Base-by-base conservation (phyloP, 139 green algal species). In the Chlamydomonas incerta region DNA sequence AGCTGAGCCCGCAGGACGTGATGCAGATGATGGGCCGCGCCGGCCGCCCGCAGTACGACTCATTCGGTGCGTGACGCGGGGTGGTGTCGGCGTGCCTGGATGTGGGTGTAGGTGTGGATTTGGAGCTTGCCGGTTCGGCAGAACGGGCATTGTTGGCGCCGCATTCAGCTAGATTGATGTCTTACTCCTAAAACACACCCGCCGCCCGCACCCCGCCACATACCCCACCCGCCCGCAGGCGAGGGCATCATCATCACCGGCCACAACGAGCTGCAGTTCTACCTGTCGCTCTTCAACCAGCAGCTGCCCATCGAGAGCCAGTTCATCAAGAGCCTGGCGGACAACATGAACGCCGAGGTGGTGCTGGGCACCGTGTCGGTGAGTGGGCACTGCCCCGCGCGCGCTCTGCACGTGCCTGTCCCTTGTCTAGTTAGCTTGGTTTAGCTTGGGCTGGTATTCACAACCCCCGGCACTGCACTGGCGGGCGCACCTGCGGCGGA, bases 1-100 rank as follows among this genome's bases (percentile, higher is more conserved):
- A 99, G 92, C 93, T 99, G 70, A 94, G 87, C 66, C 94, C 95
- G 13, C 94, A 98, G 93, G 97, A 99, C 89, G 94, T 99, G 55
- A 99, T 99, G 97, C 97, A 99, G 93, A 99, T 99, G 97, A 95
- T 99, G 91, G 97, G 97, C 23, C 94, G 97, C 37, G 97, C 97
- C 17, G 97, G 97, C 10, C 93, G 97, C 1, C 97, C 97, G 21
- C 97, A 99, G 94, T 99, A 94, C 70, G 97, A 99, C 91, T 96
- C 95, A 3, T 98, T 96, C 87, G 97, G 97, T 62, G 47, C 46
- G 80, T n/a, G 26, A 14, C 14, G 35, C 10, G 60, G 37, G 28
- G 15, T 3, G 31, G 28, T n/a, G n/a, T n/a, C n/a, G n/a, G n/a
- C n/a, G n/a, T n/a, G n/a, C n/a, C n/a, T n/a, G n/a, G n/a, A n/a